Percentiles rank a stretch among this genome's conserved stretches.
Evolutionary conservation across 2,329 filamentous ascomycete genomes (phyloP).

Genomic region (Cordyceps pruinosa): DNA sequence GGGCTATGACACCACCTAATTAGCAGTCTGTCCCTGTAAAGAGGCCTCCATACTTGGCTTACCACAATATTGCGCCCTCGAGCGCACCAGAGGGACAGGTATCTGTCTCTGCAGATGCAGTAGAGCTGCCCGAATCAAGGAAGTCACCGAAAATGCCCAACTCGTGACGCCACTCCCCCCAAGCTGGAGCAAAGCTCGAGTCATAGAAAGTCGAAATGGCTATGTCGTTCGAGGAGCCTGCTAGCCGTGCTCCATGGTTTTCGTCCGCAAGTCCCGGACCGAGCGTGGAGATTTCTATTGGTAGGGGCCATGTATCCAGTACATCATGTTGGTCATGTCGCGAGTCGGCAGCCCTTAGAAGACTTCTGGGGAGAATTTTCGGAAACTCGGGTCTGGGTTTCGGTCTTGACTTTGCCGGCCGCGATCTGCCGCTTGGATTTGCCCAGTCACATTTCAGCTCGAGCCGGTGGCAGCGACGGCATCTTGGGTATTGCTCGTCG

Average conservation of each 20-base stretch:
- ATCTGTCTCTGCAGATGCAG: background rate
- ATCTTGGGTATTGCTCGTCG: constrained; percentile 8
- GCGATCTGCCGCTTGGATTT: background rate
- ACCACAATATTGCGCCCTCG: background rate
- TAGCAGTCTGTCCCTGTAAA: background rate
- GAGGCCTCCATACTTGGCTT: background rate
- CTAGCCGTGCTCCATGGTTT: background rate
- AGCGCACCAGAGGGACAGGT: background rate
- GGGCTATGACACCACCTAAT: background rate
- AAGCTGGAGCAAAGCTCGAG: background rate
- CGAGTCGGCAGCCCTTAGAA: background rate
- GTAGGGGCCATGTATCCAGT: background rate
- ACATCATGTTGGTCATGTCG: background rate
- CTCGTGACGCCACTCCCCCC: background rate
- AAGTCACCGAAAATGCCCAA: background rate
- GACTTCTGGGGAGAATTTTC: background rate
- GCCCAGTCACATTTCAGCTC: constrained; percentile 7
- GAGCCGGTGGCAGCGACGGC: constrained; percentile 6
- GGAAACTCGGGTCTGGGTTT: background rate
- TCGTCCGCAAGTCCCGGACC: background rate
- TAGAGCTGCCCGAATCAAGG: background rate
- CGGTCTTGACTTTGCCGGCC: background rate
- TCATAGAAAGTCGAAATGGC: background rate
- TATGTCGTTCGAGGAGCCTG: background rate
- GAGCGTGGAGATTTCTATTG: background rate